Evolutionary conservation across 768 basidiomycete species (phyloP).

Genomic region (Crassisporium funariophilum): DNA sequence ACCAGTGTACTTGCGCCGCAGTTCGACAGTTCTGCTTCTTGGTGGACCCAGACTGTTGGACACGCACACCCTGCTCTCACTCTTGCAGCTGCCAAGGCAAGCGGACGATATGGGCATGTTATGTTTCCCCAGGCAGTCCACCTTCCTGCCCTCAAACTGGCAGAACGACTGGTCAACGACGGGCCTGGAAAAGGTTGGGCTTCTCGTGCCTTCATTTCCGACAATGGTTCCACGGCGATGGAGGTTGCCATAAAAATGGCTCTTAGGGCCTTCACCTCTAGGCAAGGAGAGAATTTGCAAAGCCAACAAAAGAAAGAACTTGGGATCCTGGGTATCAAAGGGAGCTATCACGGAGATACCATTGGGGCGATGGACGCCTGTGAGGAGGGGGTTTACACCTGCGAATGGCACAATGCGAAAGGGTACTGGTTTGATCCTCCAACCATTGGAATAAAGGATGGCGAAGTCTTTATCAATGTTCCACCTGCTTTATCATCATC

Average conservation of each 20-base stretch:
- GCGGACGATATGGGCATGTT: conserved; percentile 95
- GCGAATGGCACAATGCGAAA: conserved; percentile 93
- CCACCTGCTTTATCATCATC: conserved; percentile 48
- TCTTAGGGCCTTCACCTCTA: conserved; percentile 61
- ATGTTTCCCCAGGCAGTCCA: conserved; percentile 93
- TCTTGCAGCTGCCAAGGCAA: conserved; percentile 84
- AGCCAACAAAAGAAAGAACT: conserved; percentile 48
- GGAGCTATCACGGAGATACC: conserved; percentile 97
- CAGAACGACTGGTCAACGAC: conserved; percentile 70
- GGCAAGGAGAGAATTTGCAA: conserved; percentile 36
- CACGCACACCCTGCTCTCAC: conserved; percentile 78
- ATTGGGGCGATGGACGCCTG: conserved; percentile 97
- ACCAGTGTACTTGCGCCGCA: conserved; percentile 49
- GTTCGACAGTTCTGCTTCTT: conserved; percentile 92
- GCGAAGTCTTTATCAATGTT: conserved; percentile 53
- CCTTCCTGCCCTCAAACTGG: conserved; percentile 79
- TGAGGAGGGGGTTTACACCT: conserved; percentile 88
- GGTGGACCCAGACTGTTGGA: conserved; percentile 97
- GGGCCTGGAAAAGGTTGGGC: conserved; percentile 94
- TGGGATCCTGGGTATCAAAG: conserved; percentile 83
- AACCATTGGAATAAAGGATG: conserved; percentile 67
- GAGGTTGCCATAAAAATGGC: conserved; percentile 99
- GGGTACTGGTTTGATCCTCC: conserved; percentile 96
- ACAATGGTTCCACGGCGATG: conserved; percentile 95
- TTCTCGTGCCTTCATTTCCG: conserved; percentile 86